Base-by-base conservation (phyloP, 768 basidiomycete species). In the Mycena galopus region DNA sequence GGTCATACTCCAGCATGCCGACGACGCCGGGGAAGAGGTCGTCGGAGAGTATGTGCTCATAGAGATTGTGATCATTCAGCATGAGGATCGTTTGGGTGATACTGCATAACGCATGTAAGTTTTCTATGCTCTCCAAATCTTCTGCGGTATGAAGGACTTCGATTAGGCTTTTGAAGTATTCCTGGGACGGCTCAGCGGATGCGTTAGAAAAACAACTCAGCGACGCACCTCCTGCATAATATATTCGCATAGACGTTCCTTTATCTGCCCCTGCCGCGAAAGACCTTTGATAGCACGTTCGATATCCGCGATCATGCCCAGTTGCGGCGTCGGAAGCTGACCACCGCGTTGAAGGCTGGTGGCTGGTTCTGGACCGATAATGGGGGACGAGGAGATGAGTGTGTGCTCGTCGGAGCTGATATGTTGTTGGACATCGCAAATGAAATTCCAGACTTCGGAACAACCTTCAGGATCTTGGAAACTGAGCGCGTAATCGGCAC, bases 1-100 rank as follows among this genome's bases (percentile, higher is more conserved):
- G 96, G 78, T 99, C 97, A 80, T 99, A 99, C 88, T 99, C 98
- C 73, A 99, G 91, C 88, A 99, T 97, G 56, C 97, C 96, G 50
- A 97, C 91, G 58, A 98, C 94, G 59, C 95, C 96, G 74, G 94
- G 89, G 83, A 98, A 99, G 64, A 96, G 84, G 42, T 96, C 94
- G 78, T 99, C 97, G 67, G 95, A 93, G 44, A 99, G 88, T 74
- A 99, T 93, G 79, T 96, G 94, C 83, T 99, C 97, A 80, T 97
- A 97, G 81, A 99, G 89, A 47, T 87, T 88, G 80, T 96, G 96
- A 81, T 99, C 98, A 80, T 98, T 98, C 78, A 98, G 88, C 86
- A 96, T 91, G 73, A 99, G 85, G 77, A 99, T 97, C 23, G 95
- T 94, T 82, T 98, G 96, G 92, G 97, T 96, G 72, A 98, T 88